A percentile compares a stretch with the other conserved stretches of the same genome.
These are phyloP conservation scores for Schizophyllum commune DNA, from an alignment of 1,284 basidiomycete genomes.

Conservation along the genomic window DNA sequence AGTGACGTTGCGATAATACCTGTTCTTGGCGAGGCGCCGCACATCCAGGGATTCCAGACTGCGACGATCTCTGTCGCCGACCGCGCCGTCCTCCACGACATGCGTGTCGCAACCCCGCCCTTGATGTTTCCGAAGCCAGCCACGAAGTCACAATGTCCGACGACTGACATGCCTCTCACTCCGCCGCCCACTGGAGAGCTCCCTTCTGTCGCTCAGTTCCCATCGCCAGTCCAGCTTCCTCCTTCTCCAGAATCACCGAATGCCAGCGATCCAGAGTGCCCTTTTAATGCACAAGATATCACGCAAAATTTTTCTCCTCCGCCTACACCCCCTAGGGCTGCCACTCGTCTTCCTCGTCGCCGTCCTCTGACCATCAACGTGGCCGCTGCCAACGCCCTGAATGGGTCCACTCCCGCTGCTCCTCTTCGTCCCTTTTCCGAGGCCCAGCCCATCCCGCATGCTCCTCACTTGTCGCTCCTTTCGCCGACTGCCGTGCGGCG, in stretches of 20 bases:
- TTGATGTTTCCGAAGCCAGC: not conserved
- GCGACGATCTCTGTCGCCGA: not conserved
- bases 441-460: not conserved
- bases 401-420: not conserved
- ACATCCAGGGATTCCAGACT: not conserved
- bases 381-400: not conserved
- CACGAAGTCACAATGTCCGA: not conserved
- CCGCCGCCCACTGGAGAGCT: not conserved
- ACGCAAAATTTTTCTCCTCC: not conserved
- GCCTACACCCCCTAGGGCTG: not conserved
- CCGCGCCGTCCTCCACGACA: not conserved
- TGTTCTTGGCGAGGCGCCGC: not conserved
- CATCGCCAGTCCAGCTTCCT: not conserved
- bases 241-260: not conserved
- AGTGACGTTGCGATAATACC: not conserved
- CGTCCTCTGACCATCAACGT: not conserved
- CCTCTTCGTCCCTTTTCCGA: not conserved
- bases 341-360: not conserved
- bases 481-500: not conserved
- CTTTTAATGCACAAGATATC: not conserved
- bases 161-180: not conserved
- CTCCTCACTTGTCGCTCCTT: not conserved
- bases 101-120: not conserved
- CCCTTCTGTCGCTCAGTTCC: not conserved
- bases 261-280: not conserved